Base-by-base conservation (phyloP, 768 basidiomycete species). In the Auricularia auricula-judae region DNA sequence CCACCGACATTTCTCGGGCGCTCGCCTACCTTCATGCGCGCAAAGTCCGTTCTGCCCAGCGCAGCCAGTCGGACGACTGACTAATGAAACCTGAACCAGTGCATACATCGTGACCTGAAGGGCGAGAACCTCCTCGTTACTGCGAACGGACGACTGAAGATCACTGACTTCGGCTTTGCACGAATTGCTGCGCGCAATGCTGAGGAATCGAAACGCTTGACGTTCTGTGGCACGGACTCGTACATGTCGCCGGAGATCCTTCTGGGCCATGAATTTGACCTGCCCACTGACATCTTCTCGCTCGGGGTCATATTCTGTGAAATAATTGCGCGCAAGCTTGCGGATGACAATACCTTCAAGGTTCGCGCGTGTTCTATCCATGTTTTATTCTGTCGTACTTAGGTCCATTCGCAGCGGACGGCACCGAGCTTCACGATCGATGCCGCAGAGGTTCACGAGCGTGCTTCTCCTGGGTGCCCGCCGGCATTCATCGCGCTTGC, bases 221-320 rank as follows among this genome's bases (percentile, higher is more conserved):
- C 91, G 0, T 92, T 92, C 74, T 90, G 87, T 66, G 90, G 89
- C n/a, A 91, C 89, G 2, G 89, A 92, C 70, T 89, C 92, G 4
- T 96, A 97, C 77, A 98, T 98, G 96, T 93, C 91, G 2, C 96
- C 96, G 0, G 96, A 98, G 73, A 97, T 98, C 68, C 79, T 96
- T 1, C 79, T 92, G 10, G 94, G 95, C 29, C 84, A 88, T 62
- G 90, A 94, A 71, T 99, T 99, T 68, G 91, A 92, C 73, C 83
- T 98, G 4, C 87, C 91, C 3, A 97, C 96, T 4, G 96, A 99
- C 71, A 86, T 97, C 0, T 98, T 93, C 74, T 95, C 93, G 4
- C 83, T 98, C 10, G 95, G 93, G 0, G 84, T 96, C 70, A 93
- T 93, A 66, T 89, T 97, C 71, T 91, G 91, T 70, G 96, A 99